A percentile compares a stretch with the other conserved stretches of the same genome.
phyloP scores from a whole-genome alignment of 179 eudicot genomes.

The Beta corolliflora region DNA sequence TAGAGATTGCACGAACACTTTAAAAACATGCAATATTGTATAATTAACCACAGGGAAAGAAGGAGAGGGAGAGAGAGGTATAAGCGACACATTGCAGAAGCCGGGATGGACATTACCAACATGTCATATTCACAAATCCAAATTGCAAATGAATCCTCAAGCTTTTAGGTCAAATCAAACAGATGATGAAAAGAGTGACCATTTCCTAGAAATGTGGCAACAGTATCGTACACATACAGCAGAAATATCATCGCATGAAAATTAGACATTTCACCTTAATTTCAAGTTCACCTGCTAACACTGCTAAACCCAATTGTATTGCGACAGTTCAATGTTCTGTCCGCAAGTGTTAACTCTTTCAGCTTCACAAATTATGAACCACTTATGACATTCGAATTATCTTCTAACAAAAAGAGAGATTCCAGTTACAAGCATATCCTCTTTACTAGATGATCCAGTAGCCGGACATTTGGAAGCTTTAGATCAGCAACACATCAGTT shows the following conservation, averaged over 20 bases:
- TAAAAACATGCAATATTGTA: neutral
- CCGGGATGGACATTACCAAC: neutral
- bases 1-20: neutral
- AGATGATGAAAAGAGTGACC: neutral
- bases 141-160: neutral
- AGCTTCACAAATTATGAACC: neutral
- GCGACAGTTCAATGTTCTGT: neutral
- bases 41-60: neutral
- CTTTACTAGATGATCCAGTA: neutral
- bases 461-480: neutral
- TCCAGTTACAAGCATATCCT: too few relatives aligned
- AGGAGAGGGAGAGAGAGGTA: neutral
- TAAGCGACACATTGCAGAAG: neutral
- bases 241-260: neutral
- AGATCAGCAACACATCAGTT: neutral
- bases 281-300: neutral
- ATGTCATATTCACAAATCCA: neutral
- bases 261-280: neutral
- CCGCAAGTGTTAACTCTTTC: neutral
- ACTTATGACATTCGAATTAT: too few relatives aligned
- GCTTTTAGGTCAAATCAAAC: neutral
- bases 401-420: too few relatives aligned
- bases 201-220: neutral
- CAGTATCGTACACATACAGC: neutral
- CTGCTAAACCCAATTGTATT: neutral